These are phyloP conservation scores for Draba incana DNA, from an alignment of 345 rosid species.

Conservation along the genomic window DNA sequence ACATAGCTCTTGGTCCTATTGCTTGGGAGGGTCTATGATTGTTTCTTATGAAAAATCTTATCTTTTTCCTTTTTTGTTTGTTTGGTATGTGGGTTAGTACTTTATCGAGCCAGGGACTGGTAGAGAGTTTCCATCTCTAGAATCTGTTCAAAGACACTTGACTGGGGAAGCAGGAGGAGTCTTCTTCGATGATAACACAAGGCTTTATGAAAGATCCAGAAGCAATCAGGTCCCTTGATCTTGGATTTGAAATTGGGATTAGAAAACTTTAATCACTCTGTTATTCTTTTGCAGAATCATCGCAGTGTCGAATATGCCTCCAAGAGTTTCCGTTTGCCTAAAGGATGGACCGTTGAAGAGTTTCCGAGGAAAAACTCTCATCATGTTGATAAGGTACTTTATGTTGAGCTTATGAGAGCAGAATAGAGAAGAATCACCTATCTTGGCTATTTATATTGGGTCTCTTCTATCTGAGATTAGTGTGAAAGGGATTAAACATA, in stretches of 20 bases:
- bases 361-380: slow-evolving; percentile 40
- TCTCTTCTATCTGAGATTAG: not conserved
- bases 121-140: slow-evolving; percentile 33
- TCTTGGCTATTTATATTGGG: not conserved
- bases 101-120: slow-evolving; percentile 36
- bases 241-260: slow-evolving; percentile 7
- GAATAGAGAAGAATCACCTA: not conserved
- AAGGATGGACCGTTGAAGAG: slow-evolving; percentile 52
- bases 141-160: slow-evolving; percentile 34
- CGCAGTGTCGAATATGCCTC: slow-evolving; percentile 25
- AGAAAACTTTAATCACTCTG: not conserved
- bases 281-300: slow-evolving; percentile 25
- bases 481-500: not conserved
- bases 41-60: slow-evolving; percentile 5
- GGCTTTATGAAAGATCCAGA: slow-evolving; percentile 26
- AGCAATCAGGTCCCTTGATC: slow-evolving; percentile 27
- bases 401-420: slow-evolving; percentile 13
- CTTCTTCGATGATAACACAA: not conserved
- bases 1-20: not conserved
- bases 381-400: slow-evolving; percentile 38
- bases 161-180: slow-evolving; percentile 7
- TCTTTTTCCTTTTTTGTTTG: not conserved
- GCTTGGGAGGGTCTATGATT: not conserved
- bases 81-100: slow-evolving; percentile 15
- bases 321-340: slow-evolving; percentile 47